phyloP scores from a whole-genome alignment of 106 monocot genomes.

The Apostasia shenzhenica region DNA sequence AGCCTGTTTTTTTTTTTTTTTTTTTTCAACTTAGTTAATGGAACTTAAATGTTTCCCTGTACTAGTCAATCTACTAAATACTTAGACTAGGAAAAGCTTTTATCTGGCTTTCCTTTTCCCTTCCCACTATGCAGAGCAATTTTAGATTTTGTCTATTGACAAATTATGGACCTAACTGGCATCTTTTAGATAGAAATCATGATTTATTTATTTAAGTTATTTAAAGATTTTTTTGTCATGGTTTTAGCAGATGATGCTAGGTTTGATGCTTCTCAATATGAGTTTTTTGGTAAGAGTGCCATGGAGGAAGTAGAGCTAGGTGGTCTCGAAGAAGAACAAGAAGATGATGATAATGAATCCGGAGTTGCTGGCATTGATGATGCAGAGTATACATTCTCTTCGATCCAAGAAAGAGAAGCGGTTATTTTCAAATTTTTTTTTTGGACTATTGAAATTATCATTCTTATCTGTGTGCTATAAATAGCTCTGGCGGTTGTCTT shows the following conservation, averaged over 20 bases:
- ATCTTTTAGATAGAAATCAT: not conserved
- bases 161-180: not conserved
- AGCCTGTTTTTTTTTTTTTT: too few species aligned
- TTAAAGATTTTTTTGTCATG: not conserved
- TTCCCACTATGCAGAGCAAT: not conserved
- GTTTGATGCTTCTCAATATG: slow-evolving; percentile 19
- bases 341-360: slow-evolving; percentile 15
- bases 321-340: slow-evolving; percentile 16
- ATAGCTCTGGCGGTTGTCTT: too few species aligned
- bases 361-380: slow-evolving; percentile 20
- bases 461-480: too few species aligned
- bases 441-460: too few species aligned
- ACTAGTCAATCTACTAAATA: too few species aligned
- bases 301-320: slow-evolving; percentile 12
- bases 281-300: slow-evolving; percentile 9
- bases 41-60: too few species aligned
- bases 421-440: slow-evolving; percentile 9
- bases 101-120: not conserved
- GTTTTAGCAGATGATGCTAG: slow-evolving; percentile 8
- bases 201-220: not conserved
- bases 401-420: slow-evolving; percentile 26
- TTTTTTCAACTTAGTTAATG: too few species aligned
- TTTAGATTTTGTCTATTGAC: not conserved
- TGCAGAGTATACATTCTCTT: slow-evolving; percentile 24
- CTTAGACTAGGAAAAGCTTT: not conserved